phyloP scores from a whole-genome alignment of 2,329 filamentous ascomycete species.

The Trichoderma citrinoviride region DNA sequence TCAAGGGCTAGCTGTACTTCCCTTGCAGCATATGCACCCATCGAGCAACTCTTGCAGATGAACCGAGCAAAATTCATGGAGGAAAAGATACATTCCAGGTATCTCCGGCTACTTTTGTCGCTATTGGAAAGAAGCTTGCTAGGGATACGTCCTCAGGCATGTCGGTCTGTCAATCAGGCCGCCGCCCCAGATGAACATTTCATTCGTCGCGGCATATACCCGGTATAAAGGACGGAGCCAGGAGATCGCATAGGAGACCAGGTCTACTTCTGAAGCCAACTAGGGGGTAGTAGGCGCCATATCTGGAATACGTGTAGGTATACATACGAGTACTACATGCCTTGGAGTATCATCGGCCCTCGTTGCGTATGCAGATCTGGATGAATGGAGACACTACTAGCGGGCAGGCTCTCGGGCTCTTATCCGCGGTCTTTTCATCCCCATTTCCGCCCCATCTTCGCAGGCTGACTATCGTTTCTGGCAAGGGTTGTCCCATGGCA shows the following conservation, averaged over 20 bases:
- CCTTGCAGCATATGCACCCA: conserved; percentile 17
- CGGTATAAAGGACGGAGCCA: neutral
- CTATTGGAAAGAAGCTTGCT: neutral
- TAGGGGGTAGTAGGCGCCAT: too few relatives aligned
- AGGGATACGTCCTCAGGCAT: neutral
- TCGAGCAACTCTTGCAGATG: neutral
- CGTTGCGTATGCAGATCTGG: conserved; percentile 9
- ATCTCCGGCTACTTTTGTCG: neutral
- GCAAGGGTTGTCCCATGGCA: neutral
- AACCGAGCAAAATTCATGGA: neutral
- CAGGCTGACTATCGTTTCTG: neutral
- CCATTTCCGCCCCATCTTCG: conserved; percentile 6
- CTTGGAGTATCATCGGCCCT: neutral
- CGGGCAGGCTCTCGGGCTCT: neutral
- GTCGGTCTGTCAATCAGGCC: neutral
- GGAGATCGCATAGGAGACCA: too few relatives aligned
- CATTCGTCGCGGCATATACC: neutral
- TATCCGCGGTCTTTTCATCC: neutral
- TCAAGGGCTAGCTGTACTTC: neutral
- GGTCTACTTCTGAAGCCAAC: too few relatives aligned
- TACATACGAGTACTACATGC: too few relatives aligned
- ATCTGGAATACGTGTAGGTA: too few relatives aligned
- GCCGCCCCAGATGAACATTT: neutral
- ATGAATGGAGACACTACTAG: neutral
- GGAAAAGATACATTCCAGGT: neutral